Conservation (phyloP, 306 rosid species). For the Citrullus colocynthis region DNA sequence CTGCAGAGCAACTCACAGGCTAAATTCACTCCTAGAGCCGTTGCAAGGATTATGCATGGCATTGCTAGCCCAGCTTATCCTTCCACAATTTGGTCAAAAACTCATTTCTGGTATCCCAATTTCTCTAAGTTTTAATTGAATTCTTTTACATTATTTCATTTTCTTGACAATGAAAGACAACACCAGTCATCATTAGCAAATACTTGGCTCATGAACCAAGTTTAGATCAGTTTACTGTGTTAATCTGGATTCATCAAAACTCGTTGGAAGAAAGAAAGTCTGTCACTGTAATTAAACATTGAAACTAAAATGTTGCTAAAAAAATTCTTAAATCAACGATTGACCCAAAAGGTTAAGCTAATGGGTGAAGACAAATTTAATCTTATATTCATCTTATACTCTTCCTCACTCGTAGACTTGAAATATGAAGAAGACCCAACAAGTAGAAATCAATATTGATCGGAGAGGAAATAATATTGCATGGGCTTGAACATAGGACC, state of each 20-base stretch:
- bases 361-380: too few relatives aligned
- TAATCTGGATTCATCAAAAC: background rate
- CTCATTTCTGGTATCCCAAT: conserved; percentile 73
- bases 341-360: too few relatives aligned
- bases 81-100: conserved; percentile 62
- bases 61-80: conserved; percentile 91
- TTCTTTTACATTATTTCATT: background rate
- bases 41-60: conserved; percentile 93
- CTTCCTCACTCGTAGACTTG: too few relatives aligned
- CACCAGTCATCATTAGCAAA: background rate
- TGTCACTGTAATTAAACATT: background rate
- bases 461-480: too few relatives aligned
- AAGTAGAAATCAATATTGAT: too few relatives aligned
- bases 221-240: background rate
- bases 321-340: too few relatives aligned
- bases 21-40: conserved; percentile 81
- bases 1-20: conserved; percentile 72
- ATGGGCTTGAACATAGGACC: too few relatives aligned
- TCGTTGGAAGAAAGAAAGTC: background rate
- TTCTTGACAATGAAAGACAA: background rate
- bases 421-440: too few relatives aligned
- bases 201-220: background rate
- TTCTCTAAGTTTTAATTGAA: background rate
- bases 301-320: background rate
- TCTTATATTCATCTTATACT: too few relatives aligned